Conservation (phyloP, 1,139 yeast species). For the Pichia sp. region DNA sequence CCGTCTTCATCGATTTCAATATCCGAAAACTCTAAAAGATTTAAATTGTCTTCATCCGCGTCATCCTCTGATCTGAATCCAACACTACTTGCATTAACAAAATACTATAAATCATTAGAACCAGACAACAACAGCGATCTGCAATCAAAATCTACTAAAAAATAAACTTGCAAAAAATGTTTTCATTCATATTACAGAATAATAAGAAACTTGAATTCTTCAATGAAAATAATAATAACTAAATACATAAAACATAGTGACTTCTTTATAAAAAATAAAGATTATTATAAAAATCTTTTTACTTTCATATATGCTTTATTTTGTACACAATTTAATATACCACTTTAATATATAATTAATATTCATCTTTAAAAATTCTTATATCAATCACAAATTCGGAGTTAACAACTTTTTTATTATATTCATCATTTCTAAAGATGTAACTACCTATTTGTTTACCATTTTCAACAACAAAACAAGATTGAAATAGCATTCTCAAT, state of each 20-base stretch:
- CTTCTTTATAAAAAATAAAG: neutral
- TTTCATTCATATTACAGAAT: neutral
- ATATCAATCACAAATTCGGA: conserved; percentile 24
- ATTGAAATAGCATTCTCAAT: conserved; percentile 32
- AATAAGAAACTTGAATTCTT: neutral
- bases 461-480: conserved; percentile 32
- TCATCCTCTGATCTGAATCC: conserved; percentile 25
- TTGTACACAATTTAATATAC: neutral
- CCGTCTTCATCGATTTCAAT: conserved; percentile 2
- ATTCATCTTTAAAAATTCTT: conserved; percentile 1
- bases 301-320: neutral
- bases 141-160: neutral
- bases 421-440: conserved; percentile 29
- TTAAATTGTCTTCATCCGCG: conserved; percentile 24
- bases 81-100: conserved; percentile 18
- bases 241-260: too few species aligned
- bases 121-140: neutral
- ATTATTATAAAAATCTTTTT: too few species aligned
- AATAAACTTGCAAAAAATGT: neutral
- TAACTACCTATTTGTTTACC: conserved; percentile 30
- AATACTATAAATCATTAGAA: conserved; percentile 14
- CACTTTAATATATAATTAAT: neutral
- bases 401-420: conserved; percentile 25
- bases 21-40: conserved; percentile 25
- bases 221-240: too few species aligned